Evolutionary conservation across 139 green algal genomes (phyloP).

Genomic region (Tetraselmis striata): DNA sequence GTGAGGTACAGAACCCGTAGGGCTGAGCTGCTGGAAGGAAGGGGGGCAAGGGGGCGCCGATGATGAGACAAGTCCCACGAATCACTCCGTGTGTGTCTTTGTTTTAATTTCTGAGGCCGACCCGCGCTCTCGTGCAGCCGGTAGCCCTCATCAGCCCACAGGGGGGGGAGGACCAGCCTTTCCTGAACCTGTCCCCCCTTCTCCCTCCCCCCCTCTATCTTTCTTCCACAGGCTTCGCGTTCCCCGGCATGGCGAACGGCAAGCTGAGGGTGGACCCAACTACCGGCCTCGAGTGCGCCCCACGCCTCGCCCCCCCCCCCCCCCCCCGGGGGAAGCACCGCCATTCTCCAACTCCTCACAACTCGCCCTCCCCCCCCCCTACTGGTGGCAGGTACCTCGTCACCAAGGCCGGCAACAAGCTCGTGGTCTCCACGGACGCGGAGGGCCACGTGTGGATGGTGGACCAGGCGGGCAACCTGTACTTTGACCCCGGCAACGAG

Average conservation of each 20-base stretch:
- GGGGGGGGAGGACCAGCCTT: no score
- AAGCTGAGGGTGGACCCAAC: background rate
- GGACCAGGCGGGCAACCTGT: background rate
- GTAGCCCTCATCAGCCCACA: background rate
- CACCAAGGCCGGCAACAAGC: background rate
- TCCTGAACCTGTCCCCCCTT: no score
- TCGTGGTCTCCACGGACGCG: background rate
- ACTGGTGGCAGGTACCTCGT: background rate
- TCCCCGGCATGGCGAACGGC: background rate
- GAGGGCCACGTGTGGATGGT: background rate
- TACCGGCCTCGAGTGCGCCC: background rate
- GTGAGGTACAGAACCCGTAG: no score
- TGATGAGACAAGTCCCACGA: background rate
- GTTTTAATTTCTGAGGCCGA: background rate
- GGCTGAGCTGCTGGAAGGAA: background rate
- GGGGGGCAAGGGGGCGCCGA: background rate
- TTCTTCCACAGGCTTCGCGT: background rate
- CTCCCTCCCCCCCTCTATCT: no score
- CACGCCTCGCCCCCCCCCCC: background rate
- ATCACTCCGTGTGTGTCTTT: background rate
- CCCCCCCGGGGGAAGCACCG: no score
- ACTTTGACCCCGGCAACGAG: background rate
- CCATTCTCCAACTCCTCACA: no score
- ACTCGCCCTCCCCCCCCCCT: background rate
- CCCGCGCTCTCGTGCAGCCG: background rate